phyloP scores from a whole-genome alignment of 2,329 filamentous ascomycete genomes.

The Cordyceps pruinosa region DNA sequence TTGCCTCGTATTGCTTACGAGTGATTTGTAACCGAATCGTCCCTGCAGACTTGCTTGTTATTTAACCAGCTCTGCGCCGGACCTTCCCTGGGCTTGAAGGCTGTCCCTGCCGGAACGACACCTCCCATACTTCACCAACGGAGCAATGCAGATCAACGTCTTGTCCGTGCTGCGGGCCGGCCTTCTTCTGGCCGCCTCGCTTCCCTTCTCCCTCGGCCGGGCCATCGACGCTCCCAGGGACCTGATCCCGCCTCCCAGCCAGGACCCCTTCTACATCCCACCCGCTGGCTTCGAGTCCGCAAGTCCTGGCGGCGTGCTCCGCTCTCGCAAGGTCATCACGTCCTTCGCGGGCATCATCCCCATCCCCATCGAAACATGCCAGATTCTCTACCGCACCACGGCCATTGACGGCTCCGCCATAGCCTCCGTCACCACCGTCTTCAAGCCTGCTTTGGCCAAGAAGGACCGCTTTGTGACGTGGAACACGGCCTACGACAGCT shows the following conservation, averaged over 20 bases:
- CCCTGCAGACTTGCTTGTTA: too few species aligned
- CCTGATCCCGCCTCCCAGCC: neutral
- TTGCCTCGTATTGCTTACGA: too few species aligned
- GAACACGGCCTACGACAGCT: constrained; percentile 7
- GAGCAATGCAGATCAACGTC: neutral
- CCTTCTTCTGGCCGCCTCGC: neutral
- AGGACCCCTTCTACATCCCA: constrained; percentile 8
- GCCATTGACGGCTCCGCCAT: constrained; percentile 5
- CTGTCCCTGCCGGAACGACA: too few species aligned
- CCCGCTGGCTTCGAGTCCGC: constrained; percentile 6
- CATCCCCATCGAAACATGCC: neutral
- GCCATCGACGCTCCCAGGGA: neutral
- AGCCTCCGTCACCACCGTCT: constrained; percentile 6
- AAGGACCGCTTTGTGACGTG: constrained; percentile 2
- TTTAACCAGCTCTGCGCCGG: too few species aligned
- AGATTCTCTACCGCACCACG: constrained; percentile 9
- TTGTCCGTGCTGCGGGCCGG: neutral
- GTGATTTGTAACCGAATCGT: too few species aligned
- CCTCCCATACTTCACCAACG: too few species aligned
- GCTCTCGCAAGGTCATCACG: neutral
- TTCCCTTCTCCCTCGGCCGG: neutral
- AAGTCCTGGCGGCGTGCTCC: neutral
- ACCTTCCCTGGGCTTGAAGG: too few species aligned
- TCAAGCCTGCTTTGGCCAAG: neutral
- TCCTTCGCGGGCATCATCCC: neutral